These are phyloP conservation scores for Saccharata proteae DNA, from an alignment of 2,329 filamentous ascomycete genomes.

Conservation along the genomic window DNA sequence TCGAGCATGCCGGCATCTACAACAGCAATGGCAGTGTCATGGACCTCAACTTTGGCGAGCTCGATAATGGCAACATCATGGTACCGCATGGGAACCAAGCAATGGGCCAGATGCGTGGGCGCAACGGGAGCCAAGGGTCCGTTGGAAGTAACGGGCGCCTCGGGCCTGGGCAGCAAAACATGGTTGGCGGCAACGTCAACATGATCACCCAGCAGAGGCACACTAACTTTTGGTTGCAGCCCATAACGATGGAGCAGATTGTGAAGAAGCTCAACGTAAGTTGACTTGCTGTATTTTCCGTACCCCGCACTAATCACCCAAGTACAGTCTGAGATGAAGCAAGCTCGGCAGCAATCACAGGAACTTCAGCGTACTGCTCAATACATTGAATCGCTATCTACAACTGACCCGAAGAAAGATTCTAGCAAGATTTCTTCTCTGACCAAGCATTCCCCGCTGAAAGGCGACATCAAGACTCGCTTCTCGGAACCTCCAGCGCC, in stretches of 20 bases:
- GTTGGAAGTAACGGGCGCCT: conserved; percentile 50
- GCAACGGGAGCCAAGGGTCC: conserved; percentile 43
- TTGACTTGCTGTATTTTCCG: conserved; percentile 14
- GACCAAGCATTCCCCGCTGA: conserved; percentile 34
- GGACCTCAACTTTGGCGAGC: conserved; percentile 84
- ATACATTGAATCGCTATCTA: conserved; percentile 65
- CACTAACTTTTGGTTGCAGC: conserved; percentile 73
- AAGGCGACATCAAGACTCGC: conserved; percentile 64
- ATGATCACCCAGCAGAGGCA: conserved; percentile 59
- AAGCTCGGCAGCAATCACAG: conserved; percentile 74
- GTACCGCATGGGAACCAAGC: conserved; percentile 1
- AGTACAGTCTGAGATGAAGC: conserved; percentile 72
- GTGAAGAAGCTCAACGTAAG: conserved; percentile 75
- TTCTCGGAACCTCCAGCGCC: conserved; percentile 91
- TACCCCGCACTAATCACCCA: not conserved
- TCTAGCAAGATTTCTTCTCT: conserved; percentile 33
- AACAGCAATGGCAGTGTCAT: conserved; percentile 62
- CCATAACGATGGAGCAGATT: conserved; percentile 87
- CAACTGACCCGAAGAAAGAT: conserved; percentile 52
- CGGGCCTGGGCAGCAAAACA: conserved; percentile 43
- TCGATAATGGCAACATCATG: conserved; percentile 61
- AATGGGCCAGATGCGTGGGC: conserved; percentile 56
- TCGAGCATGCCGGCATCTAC: conserved; percentile 85
- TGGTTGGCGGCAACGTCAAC: conserved; percentile 41
- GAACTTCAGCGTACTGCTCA: conserved; percentile 74